Evolutionary conservation across 2,329 filamentous ascomycete genomes (phyloP), one percentile per base, ranked within the genome.

Genomic region (Lizonia empirigonia): DNA sequence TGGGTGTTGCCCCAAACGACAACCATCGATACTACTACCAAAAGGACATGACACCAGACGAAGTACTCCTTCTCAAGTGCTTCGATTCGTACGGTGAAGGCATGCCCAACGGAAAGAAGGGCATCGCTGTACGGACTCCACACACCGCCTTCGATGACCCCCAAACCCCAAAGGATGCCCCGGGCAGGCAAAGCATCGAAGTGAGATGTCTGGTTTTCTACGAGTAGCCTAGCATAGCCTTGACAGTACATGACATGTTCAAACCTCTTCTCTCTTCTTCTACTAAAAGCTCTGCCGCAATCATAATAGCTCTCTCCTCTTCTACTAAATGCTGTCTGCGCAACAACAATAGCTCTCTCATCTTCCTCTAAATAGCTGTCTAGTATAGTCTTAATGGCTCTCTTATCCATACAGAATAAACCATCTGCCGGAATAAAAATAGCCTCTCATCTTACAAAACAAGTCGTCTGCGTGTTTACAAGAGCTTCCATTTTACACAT

Each of bases 71-170:
- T 49, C 71, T 83, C 55, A 83, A 79, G 68, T 79, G 77, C 55
- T 79, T 76, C 54, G 77, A 79, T 53, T 76, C 71, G 8, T 67
- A 63, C 27, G 77, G 77, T 5, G 71, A 78, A 42, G 75, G 74
- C 4, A 70, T 74, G 69, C 67, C 69, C 13, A 69, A 59, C 49
- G 77, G 75, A 1, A 68, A 60, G 44, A 55, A 72, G 30, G 75
- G 76, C 0, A 44, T 77, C 4, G 76, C 76, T 10, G 64, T 78
- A 4, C 62, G 76, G 37, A 78, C 77, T 24, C 85, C 90, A 12
- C 90, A 95, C 74, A 86, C 86, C 8, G 91, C 91, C 2, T 73
- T 73, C 49, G 56, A 60, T 9, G 83, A 86, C 67, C 82, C 82
- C 5, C 65, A 74, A 44, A 83, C 82, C 10, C 79, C 82, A 0